phyloP scores from a whole-genome alignment of 805 yeast genomes.

The Monosporozyma servazzii region DNA sequence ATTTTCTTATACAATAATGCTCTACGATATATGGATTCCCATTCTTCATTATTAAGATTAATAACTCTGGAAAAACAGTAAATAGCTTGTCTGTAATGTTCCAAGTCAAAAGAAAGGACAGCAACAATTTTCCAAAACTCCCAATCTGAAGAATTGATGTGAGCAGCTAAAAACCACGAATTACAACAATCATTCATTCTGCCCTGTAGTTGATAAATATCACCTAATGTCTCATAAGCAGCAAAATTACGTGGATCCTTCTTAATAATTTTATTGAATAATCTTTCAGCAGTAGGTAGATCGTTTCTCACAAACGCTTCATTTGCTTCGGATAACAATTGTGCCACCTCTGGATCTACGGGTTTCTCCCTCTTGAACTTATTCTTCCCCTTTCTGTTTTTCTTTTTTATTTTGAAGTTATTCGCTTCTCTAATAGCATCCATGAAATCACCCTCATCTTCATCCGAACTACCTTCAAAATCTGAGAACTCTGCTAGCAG shows the following conservation, averaged over 20 bases:
- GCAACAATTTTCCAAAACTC: conserved; percentile 75
- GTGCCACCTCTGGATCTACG: conserved; percentile 64
- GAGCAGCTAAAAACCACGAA: conserved; percentile 77
- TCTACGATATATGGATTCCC: conserved; percentile 52
- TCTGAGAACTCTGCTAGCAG: conserved; percentile 32
- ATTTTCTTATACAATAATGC: conserved; percentile 59
- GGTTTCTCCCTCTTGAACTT: conserved; percentile 32
- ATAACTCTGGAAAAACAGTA: conserved; percentile 68
- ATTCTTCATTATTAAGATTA: conserved; percentile 39
- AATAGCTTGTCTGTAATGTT: conserved; percentile 65
- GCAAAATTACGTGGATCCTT: conserved; percentile 68
- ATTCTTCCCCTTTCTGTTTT: conserved; percentile 27
- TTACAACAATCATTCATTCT: conserved; percentile 63
- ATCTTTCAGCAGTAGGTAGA: conserved; percentile 46
- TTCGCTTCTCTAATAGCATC: conserved; percentile 62
- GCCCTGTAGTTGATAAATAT: conserved; percentile 63
- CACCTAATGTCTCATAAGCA: conserved; percentile 85
- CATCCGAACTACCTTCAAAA: conserved; percentile 30
- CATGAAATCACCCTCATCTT: conserved; percentile 39
- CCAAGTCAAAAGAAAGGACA: conserved; percentile 51
- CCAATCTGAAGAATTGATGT: conserved; percentile 63
- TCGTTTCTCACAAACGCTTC: conserved; percentile 67
- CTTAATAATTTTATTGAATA: conserved; percentile 62
- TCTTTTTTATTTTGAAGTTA: conserved; percentile 42
- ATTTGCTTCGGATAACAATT: conserved; percentile 61